Base-by-base conservation (phyloP, 345 rosid species). In the Theobroma cacao region DNA sequence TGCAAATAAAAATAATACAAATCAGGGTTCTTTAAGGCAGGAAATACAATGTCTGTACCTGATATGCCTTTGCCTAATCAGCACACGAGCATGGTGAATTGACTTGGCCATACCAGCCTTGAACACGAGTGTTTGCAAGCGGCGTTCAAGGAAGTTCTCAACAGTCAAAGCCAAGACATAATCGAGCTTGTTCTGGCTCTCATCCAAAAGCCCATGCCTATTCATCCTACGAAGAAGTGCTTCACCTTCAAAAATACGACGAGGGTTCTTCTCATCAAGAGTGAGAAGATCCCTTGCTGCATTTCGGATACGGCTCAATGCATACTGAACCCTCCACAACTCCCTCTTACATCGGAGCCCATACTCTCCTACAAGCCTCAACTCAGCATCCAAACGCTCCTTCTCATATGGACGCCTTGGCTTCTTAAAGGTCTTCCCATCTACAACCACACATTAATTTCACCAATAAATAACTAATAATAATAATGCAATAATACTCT, bases 291-390 rank as follows among this genome's bases (percentile, higher is more conserved):
- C 90, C 81, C 89, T 88, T 0, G 92, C 92, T 28, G 87, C 89
- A 68, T 89, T 89, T 22, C 91, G 91, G 76, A 88, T 89, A 5
- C 87, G 85, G 67, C 92, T 88, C 81, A 89, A 80, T 1, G 87
- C 73, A 75, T 87, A 89, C 58, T 89, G 92, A 71, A 89, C 91
- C 48, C 92, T 89, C 91, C 91, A 89, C 36, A 88, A 75, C 85
- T 89, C 92, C 71, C 92, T 85, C 81, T 89, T 89, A 47, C 85
- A 84, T 6, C 91, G 84, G 26, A 89, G 87, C 10, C 92, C 92
- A 64, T 89, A 89, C 66, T 89, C 92, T 79, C 92, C 92, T 0
- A 89, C 92, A 10, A 89, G 88, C 86, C 80, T 89, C 67, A 89
- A 75, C 83, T 87, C 91, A 24, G 92, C 88, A 53, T 86, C 91